Percentiles rank a stretch among this genome's conserved stretches.
Conservation (phyloP, 495 filamentous ascomycete genomes). For the Cudoniella acicularis region DNA sequence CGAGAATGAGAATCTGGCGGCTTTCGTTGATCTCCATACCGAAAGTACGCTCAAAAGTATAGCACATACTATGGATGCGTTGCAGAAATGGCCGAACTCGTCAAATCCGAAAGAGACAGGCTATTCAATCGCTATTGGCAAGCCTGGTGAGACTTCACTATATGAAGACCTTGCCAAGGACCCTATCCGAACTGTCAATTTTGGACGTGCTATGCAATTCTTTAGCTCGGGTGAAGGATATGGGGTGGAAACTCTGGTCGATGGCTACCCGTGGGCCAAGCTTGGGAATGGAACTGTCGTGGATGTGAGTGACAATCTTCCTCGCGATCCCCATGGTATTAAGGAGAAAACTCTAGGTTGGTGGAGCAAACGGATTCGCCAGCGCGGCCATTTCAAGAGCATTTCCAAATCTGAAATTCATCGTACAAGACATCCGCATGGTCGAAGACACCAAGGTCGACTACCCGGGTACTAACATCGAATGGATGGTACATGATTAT, state of each 20-base stretch:
- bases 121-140: slow-evolving; percentile 6
- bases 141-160: not conserved
- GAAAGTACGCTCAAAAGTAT: slow-evolving; percentile 10
- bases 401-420: slow-evolving; percentile 27
- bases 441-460: slow-evolving; percentile 6
- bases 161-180: slow-evolving; percentile 11
- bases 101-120: slow-evolving; percentile 27
- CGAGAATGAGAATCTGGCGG: slow-evolving; percentile 11
- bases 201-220: slow-evolving; percentile 11
- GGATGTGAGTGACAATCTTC: too few relatives aligned
- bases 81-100: slow-evolving; percentile 25
- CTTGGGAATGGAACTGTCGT: slow-evolving; percentile 11
- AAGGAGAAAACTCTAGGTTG: too few relatives aligned
- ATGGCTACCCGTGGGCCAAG: slow-evolving; percentile 6
- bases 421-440: slow-evolving; percentile 30
- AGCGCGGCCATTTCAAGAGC: slow-evolving; percentile 27
- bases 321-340: too few relatives aligned
- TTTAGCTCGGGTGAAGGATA: slow-evolving; percentile 7
- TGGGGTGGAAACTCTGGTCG: slow-evolving; percentile 5
- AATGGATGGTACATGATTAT: slow-evolving; percentile 41
- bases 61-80: slow-evolving; percentile 22
- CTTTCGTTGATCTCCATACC: slow-evolving; percentile 11
- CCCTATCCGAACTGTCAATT: slow-evolving; percentile 4
- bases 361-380: slow-evolving; percentile 30
- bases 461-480: slow-evolving; percentile 25